phyloP scores from a whole-genome alignment of 2,329 filamentous ascomycete species.

The Diaporthe helianthi region DNA sequence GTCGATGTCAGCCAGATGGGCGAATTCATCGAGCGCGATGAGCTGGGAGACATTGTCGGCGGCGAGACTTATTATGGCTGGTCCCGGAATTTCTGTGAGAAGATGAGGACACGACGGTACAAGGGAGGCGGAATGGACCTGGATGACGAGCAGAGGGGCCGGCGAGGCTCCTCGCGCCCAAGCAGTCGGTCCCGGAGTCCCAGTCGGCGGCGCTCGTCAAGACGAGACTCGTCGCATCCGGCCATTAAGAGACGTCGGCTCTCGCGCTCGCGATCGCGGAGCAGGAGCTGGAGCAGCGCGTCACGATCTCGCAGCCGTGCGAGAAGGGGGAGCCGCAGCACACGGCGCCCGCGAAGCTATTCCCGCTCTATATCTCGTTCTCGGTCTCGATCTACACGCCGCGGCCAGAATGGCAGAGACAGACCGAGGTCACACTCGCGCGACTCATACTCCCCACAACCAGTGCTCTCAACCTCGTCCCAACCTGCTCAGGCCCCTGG shows the following conservation, averaged over 20 bases:
- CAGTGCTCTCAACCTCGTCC: not conserved
- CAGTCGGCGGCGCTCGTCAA: constrained; percentile 43
- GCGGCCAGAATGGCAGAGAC: constrained; percentile 41
- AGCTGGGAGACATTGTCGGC: constrained; percentile 67
- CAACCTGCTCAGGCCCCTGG: too few species aligned
- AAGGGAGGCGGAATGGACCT: constrained; percentile 40
- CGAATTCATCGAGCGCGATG: constrained; percentile 70
- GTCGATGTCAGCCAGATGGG: constrained; percentile 79
- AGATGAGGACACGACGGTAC: constrained; percentile 70
- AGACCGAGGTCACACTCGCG: constrained; percentile 40
- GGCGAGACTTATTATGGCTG: constrained; percentile 88
- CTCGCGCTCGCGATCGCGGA: constrained; percentile 46
- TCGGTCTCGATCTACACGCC: constrained; percentile 38
- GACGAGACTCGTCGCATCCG: constrained; percentile 45
- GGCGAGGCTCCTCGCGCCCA: constrained; percentile 46
- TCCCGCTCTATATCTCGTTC: constrained; percentile 34
- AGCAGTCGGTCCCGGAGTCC: constrained; percentile 42
- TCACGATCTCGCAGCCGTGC: constrained; percentile 36
- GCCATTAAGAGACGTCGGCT: constrained; percentile 50
- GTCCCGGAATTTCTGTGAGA: constrained; percentile 80
- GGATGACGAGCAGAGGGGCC: constrained; percentile 42
- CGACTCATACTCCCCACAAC: constrained; percentile 34
- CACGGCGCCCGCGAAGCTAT: constrained; percentile 38
- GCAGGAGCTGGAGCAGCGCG: constrained; percentile 36
- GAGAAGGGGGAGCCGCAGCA: constrained; percentile 42